Base-by-base conservation (phyloP, 805 yeast species). In the Lachancea sp. region DNA sequence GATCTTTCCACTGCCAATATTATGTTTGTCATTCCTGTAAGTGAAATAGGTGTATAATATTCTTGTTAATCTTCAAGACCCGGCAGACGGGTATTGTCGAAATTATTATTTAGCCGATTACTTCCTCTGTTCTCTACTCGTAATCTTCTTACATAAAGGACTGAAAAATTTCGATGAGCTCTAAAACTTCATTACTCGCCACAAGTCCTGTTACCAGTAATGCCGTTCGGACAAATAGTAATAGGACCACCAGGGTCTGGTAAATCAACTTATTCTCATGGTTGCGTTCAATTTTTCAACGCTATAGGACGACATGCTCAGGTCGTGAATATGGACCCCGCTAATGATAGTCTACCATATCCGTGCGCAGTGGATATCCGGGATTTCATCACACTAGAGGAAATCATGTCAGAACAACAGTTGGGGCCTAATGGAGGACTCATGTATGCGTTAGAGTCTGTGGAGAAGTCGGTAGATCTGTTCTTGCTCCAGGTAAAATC, bases 211-310 rank as follows among this genome's bases (percentile, higher is more conserved):
- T 20, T n/a, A 20, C n/a, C 20, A 19, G 8, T 15, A 4, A 30
- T 30, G 34, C 23, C 34, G 23, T 30, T 30, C 15, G 34, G 34
- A n/a, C 34, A 30, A 30, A 76, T 92, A 8, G 89, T 90, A 8
- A 87, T 92, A 28, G 99, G 99, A 0, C 97, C 98, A 0, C 99
- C 99, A 0, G 99, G 98, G 1, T 75, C 95, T 0, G 99, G 99
- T 1, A 92, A 92, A 56, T 85, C 96, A 0, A 94, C 98, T 0
- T 92, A 86, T 59, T 89, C 97, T 60, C 70, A 79, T 59, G 99
- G 98, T 31, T 78, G 90, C 78, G 75, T 75, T 48, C 97, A 92
- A 67, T 92, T 92, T 61, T 72, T 90, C 52, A 82, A 84, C 45
- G 96, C 97, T 1, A 88, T 94, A 38, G 99, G 99, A 5, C 69